Base-by-base conservation (phyloP, 495 filamentous ascomycete genomes). In the Immersiella caudata region DNA sequence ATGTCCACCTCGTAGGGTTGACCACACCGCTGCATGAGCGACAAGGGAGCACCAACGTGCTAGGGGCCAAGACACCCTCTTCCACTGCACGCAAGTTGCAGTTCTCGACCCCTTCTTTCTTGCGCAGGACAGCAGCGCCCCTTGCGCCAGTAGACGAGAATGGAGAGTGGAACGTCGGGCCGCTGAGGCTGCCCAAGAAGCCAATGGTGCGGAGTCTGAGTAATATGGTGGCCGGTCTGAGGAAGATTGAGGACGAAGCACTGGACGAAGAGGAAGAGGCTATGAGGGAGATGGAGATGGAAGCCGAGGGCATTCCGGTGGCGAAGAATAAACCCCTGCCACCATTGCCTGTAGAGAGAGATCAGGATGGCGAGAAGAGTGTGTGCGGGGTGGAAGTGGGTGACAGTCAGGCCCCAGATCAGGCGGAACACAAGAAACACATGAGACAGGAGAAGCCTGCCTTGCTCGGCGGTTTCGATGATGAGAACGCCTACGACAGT, bases 181-280 rank as follows among this genome's bases (percentile, higher is more conserved):
- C 87, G 74, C 35, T 85, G 76, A 78, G 86, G 6, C 79, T 88
- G 63, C 88, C 89, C 7, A 83, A 82, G 35, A 89, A 89, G 72
- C 89, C 90, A 25, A 80, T 65, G 22, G 89, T 88, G 0, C 85
- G 90, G 62, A 90, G 90, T 3, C 79, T 99, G 52, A 96, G 92
- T 68, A 88, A 85, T 61, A 81, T 97, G 61, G 89, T 97, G 12
- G 88, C 91, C 52, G 86, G 87, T 16, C 77, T 99, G 69, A 83
- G 92, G 20, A 89, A 88, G 69, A 84, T 94, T 77, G 91, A 96
- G 71, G 90, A 95, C 29, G 91, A 96, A 27, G 83, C 82, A 18
- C 74, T 89, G 36, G 88, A 91, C 24, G 93, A 96, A 14, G 93
- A 97, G 25, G 80, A 93, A 74, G 93, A 97, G 27, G 84, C 90